These are phyloP conservation scores for Hericium rajendrae DNA, from an alignment of 768 basidiomycete species.

Conservation along the genomic window DNA sequence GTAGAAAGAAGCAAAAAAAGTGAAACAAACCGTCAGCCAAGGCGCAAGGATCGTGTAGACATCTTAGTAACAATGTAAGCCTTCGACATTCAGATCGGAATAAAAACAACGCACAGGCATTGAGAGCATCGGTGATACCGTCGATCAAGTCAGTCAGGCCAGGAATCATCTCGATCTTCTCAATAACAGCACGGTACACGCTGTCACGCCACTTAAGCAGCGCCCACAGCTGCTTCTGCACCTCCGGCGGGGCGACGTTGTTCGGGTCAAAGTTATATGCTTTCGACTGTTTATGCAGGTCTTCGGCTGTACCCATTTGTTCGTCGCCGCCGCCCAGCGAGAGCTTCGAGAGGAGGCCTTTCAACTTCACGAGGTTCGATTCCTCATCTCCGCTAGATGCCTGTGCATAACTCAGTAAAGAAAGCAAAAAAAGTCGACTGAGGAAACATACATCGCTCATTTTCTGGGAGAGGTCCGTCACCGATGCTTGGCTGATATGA, in stretches of 20 bases:
- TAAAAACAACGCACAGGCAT: constrained; percentile 41
- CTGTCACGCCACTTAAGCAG: constrained; percentile 57
- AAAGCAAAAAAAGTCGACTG: no score
- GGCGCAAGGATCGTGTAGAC: constrained; percentile 63
- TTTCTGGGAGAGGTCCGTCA: constrained; percentile 46
- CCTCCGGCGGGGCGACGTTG: constrained; percentile 53
- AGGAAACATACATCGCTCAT: constrained; percentile 28
- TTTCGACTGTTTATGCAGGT: constrained; percentile 43
- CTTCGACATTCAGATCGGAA: neutral
- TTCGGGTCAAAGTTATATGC: constrained; percentile 56
- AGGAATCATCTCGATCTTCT: constrained; percentile 58
- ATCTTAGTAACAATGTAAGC: constrained; percentile 24
- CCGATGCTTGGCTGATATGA: constrained; percentile 49
- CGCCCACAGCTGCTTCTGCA: constrained; percentile 45
- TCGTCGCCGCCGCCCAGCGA: constrained; percentile 34
- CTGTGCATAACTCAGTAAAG: constrained; percentile 1
- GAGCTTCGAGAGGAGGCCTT: constrained; percentile 39
- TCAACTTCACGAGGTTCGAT: constrained; percentile 27
- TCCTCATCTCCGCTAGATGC: constrained; percentile 23
- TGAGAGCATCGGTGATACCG: constrained; percentile 52
- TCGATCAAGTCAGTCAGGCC: constrained; percentile 50
- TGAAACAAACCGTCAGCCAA: constrained; percentile 38
- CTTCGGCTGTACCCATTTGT: constrained; percentile 44
- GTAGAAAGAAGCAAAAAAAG: neutral
- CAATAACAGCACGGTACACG: constrained; percentile 40